Evolutionary conservation across 1,284 basidiomycete species (phyloP), one percentile per base, ranked within the genome.

Genomic region (Ganoderma lucidum): DNA sequence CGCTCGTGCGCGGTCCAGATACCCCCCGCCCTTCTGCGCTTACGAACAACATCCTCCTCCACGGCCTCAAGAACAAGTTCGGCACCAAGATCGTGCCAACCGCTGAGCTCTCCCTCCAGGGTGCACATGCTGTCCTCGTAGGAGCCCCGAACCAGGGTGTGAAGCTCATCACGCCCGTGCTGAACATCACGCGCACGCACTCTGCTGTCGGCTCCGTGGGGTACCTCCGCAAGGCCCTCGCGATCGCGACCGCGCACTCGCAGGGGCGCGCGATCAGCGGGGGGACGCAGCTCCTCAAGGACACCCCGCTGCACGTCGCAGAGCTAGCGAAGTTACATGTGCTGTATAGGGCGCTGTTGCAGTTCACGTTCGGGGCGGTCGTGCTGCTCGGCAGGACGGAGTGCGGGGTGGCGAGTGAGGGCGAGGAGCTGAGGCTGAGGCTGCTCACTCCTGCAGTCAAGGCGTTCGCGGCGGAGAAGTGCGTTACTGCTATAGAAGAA

Each of bases 31-130:
- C 87, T 1, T 81, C 85, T 12, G 78, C 88, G 0, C 82, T 80
- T 6, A 89, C 87, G 76, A 95, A 96, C 80, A 89, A 90, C 28
- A 89, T 95, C 70, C 82, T 84, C 69, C 82, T 93, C 3, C 93
- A 95, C 77, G 84, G 93, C 2, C 83, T 95, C 59, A 94, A 95
- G 82, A 86, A 93, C 77, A 95, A 95, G 80, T 84, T 94, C 48
- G 93, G 94, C 2, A 95, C 94, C 0, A 88, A 91, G 71, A 83
- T 87, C 39, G 81, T 95, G 10, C 94, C 93, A 0, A 95, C 93
- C 0, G 93, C 93, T 0, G 93, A 95, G 79, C 85, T 95, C 61
- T 87, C 87, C 42, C 81, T 95, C 41, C 82, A 89, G 63, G 84
- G 83, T 19, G 81, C 91, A 4, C 84, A 88, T 58, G 94, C 83